Percentiles rank a stretch among this genome's conserved stretches.
Evolutionary conservation across 306 rosid species (phyloP).

Genomic region (Cucurbita moschata): DNA sequence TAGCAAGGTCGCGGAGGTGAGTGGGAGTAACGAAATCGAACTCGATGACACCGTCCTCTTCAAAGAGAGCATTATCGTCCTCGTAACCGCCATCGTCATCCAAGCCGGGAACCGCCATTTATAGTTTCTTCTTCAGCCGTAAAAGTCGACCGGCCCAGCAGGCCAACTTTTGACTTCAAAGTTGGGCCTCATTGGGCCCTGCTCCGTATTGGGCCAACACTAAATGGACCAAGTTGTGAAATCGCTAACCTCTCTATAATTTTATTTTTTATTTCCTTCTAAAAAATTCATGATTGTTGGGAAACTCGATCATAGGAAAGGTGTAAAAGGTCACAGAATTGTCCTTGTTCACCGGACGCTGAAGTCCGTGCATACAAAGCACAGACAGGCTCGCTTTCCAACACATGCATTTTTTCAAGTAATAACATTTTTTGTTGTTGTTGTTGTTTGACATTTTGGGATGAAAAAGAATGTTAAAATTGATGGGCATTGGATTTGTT

Average conservation of each 20-base stretch:
- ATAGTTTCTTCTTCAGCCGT: background rate
- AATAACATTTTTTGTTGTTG: too few species aligned
- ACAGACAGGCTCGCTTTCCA: background rate
- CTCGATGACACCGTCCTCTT: conserved; percentile 33
- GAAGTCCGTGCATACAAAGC: background rate
- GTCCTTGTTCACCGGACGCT: too few species aligned
- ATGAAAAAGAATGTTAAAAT: background rate
- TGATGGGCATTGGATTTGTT: background rate
- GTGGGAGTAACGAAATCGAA: conserved; percentile 44
- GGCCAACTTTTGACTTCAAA: background rate
- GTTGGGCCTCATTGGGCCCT: background rate
- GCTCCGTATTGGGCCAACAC: background rate
- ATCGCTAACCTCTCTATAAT: too few species aligned
- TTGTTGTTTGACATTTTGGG: too few species aligned
- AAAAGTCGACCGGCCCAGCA: background rate
- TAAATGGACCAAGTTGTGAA: background rate
- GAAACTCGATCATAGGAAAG: too few species aligned
- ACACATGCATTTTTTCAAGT: background rate
- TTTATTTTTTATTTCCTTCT: too few species aligned
- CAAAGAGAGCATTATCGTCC: conserved; percentile 60
- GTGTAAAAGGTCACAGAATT: too few species aligned
- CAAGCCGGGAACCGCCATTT: conserved; percentile 73
- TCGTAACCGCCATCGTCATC: conserved; percentile 41
- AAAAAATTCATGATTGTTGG: too few species aligned
- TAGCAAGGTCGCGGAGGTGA: conserved; percentile 58